Percentiles rank a stretch among this genome's conserved stretches.
Conservation (phyloP, 1,284 basidiomycete genomes). For the Ganoderma leucocontextum region DNA sequence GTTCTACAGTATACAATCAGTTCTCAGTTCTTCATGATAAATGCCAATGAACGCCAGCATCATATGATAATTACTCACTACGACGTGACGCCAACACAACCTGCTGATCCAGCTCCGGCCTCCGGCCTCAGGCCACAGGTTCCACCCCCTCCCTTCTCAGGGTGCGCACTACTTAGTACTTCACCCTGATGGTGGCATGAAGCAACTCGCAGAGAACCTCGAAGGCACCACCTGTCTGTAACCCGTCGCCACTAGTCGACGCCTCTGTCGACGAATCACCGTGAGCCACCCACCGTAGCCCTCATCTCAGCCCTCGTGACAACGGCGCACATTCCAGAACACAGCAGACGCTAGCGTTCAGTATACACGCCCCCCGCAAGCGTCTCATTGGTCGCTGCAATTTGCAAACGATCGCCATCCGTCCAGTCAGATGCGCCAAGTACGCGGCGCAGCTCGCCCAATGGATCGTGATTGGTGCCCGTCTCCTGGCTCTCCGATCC, state of each 20-base stretch:
- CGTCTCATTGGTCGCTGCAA: background rate
- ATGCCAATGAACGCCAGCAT: background rate
- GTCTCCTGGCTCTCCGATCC: too few species aligned
- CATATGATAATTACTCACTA: background rate
- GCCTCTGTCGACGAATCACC: background rate
- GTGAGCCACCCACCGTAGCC: background rate
- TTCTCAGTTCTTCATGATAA: background rate
- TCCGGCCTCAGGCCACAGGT: too few species aligned
- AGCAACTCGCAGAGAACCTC: background rate
- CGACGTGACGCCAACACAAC: background rate
- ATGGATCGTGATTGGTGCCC: background rate
- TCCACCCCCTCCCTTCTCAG: too few species aligned
- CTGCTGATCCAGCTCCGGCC: too few species aligned
- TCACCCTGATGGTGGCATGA: background rate
- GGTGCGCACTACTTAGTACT: background rate
- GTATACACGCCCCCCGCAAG: slow-evolving; percentile 21
- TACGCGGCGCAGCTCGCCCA: background rate
- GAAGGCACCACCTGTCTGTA: too few species aligned
- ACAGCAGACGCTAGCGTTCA: slow-evolving; percentile 27
- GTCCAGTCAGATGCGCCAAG: background rate
- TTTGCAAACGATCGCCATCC: background rate
- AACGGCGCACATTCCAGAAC: background rate
- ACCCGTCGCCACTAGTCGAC: too few species aligned
- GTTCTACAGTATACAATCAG: too few species aligned
- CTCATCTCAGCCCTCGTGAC: background rate